These are phyloP conservation scores for Boletus edulis DNA, from an alignment of 768 basidiomycete genomes.

Conservation along the genomic window DNA sequence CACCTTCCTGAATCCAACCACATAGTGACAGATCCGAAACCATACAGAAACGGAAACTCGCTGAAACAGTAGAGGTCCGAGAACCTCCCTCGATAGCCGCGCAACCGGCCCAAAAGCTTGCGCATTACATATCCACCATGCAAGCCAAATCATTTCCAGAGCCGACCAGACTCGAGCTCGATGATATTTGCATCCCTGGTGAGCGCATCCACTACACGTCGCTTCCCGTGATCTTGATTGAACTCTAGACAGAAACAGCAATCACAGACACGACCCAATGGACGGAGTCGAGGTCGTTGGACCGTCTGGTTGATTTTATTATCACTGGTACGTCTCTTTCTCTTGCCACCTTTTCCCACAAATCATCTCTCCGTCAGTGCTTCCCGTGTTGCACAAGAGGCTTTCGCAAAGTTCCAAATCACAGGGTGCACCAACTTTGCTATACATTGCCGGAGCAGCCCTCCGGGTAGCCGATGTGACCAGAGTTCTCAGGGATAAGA, in stretches of 20 bases:
- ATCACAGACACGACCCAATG: conserved; percentile 77
- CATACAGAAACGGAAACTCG: conserved; percentile 63
- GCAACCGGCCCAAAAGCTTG: conserved; percentile 55
- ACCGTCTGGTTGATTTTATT: conserved; percentile 74
- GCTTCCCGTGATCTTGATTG: conserved; percentile 40
- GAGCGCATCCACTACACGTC: conserved; percentile 23
- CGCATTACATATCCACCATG: conserved; percentile 59
- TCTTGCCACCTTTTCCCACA: background rate
- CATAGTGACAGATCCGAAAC: conserved; percentile 7
- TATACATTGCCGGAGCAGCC: conserved; percentile 87
- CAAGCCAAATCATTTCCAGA: conserved; percentile 70
- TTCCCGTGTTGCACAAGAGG: conserved; percentile 66
- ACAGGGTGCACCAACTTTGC: conserved; percentile 80
- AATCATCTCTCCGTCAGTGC: conserved; percentile 38
- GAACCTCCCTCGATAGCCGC: conserved; percentile 49
- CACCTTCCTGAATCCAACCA: conserved; percentile 10
- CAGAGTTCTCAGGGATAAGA: conserved; percentile 65
- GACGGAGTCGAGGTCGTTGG: conserved; percentile 68
- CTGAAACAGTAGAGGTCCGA: conserved; percentile 40
- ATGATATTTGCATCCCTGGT: conserved; percentile 80
- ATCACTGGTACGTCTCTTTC: conserved; percentile 53
- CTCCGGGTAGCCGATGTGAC: conserved; percentile 89
- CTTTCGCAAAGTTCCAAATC: conserved; percentile 73
- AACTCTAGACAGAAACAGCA: conserved; percentile 60
- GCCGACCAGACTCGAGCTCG: conserved; percentile 73